Evolutionary conservation across 2,329 filamentous ascomycete genomes (phyloP).

Genomic region (Geosmithia morbida): DNA sequence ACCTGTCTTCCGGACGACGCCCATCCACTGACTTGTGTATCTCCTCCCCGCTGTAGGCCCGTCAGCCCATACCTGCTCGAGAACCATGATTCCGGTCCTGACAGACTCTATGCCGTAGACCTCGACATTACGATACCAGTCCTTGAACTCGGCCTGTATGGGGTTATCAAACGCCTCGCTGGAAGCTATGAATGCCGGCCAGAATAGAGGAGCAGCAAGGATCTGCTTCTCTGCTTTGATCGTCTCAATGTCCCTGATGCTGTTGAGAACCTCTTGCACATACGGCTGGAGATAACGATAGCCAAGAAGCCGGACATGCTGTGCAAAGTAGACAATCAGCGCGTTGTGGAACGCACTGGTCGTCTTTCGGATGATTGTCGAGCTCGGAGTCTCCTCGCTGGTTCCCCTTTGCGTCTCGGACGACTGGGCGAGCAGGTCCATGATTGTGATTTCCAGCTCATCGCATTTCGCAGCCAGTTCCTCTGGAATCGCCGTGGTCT

Average conservation of each 20-base stretch:
- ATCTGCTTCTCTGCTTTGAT: constrained; percentile 7
- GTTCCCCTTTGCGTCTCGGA: not conserved
- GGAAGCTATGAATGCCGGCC: constrained; percentile 10
- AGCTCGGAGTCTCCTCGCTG: not conserved
- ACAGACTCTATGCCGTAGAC: constrained; percentile 10
- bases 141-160: constrained; percentile 7
- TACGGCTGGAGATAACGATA: constrained; percentile 7
- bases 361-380: not conserved
- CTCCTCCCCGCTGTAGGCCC: constrained; percentile 2
- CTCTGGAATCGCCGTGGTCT: not conserved
- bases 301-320: constrained; percentile 6
- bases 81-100: constrained; percentile 8
- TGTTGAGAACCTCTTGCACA: constrained; percentile 6
- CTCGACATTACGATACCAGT: constrained; percentile 7
- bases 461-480: constrained; percentile 11
- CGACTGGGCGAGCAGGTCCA: constrained; percentile 1
- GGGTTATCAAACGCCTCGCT: constrained; percentile 8
- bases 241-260: constrained; percentile 8
- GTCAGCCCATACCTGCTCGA: constrained; percentile 7
- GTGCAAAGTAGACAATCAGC: constrained; percentile 11
- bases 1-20: not conserved
- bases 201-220: constrained; percentile 9
- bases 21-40: not conserved
- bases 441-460: constrained; percentile 9
- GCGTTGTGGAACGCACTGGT: constrained; percentile 9